Conservation (phyloP, 192 early-diverging fungal species). For the Umbelopsis ramanniana region DNA sequence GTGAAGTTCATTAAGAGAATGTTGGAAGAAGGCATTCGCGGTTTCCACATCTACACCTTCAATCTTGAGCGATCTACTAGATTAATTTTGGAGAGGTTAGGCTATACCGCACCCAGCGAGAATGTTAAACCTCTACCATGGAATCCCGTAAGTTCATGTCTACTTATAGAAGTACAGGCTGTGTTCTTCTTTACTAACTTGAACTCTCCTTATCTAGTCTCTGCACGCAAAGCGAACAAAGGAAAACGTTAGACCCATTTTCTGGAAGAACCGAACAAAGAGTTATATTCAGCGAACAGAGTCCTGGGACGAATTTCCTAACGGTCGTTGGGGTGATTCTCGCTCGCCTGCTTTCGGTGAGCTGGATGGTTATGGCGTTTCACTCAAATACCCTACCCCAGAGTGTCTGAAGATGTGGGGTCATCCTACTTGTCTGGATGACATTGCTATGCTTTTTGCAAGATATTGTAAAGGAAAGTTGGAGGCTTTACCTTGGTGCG, state of each 20-base stretch:
- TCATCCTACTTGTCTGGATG: conserved; percentile 63
- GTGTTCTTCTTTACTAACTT: conserved; percentile 5
- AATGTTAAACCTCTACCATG: conserved; percentile 74
- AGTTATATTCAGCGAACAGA: conserved; percentile 91
- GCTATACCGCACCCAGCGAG: conserved; percentile 70
- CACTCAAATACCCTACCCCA: conserved; percentile 61
- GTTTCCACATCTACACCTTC: conserved; percentile 94
- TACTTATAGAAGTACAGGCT: background rate
- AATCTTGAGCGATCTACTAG: conserved; percentile 89
- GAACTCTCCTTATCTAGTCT: conserved; percentile 27
- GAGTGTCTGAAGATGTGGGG: conserved; percentile 74
- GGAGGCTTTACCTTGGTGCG: conserved; percentile 86
- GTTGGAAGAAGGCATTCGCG: conserved; percentile 52
- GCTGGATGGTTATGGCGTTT: conserved; percentile 73
- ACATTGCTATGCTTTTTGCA: conserved; percentile 78
- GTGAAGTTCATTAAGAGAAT: conserved; percentile 75
- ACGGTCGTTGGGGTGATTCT: conserved; percentile 98
- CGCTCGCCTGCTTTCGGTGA: conserved; percentile 80
- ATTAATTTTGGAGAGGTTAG: conserved; percentile 79
- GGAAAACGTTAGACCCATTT: conserved; percentile 98
- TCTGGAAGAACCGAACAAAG: conserved; percentile 95
- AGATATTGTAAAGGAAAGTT: conserved; percentile 77
- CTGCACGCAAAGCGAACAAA: conserved; percentile 73
- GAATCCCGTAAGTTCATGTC: conserved; percentile 66
- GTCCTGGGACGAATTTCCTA: conserved; percentile 94